A percentile compares a stretch with the other conserved stretches of the same genome.
phyloP scores from a whole-genome alignment of 495 filamentous ascomycete genomes.

The Aspergillus bridgeri region DNA sequence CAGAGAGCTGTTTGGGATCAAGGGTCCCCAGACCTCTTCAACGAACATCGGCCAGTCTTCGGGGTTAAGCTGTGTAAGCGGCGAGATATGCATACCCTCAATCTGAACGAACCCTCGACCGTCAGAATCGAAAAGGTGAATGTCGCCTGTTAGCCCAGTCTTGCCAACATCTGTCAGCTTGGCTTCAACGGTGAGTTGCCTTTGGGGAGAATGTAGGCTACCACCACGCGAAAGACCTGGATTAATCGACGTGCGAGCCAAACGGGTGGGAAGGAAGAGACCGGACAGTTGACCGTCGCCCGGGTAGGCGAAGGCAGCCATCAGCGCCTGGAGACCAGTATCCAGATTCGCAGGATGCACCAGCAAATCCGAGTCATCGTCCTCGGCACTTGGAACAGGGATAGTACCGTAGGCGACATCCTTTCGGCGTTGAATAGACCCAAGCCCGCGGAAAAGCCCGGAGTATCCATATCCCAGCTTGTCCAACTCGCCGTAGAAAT shows the following conservation, averaged over 20 bases:
- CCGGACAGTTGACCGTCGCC: slow-evolving; percentile 4
- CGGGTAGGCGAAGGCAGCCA: slow-evolving; percentile 4
- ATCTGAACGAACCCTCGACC: slow-evolving; percentile 8
- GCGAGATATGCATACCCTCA: neutral
- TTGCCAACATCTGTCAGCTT: neutral
- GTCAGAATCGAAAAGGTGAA: slow-evolving; percentile 5
- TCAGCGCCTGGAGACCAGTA: slow-evolving; percentile 4
- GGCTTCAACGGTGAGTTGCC: neutral
- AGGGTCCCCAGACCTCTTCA: slow-evolving; percentile 4
- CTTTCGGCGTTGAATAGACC: neutral
- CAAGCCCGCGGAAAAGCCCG: neutral
- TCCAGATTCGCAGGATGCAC: slow-evolving; percentile 8
- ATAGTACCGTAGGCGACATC: neutral
- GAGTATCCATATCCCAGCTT: neutral
- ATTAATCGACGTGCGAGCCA: slow-evolving; percentile 3
- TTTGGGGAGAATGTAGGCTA: neutral
- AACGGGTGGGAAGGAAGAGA: slow-evolving; percentile 6
- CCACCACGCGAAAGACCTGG: too few species aligned
- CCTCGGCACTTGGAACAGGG: neutral
- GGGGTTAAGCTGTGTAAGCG: neutral
- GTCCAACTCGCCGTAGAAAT: neutral
- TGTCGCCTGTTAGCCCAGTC: slow-evolving; percentile 2
- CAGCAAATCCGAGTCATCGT: slow-evolving; percentile 1
- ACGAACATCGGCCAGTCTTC: slow-evolving; percentile 6
- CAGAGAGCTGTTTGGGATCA: neutral